A percentile compares a stretch with the other conserved stretches of the same genome.
phyloP scores from a whole-genome alignment of 352 stramenopile species.

The Phytopythium sindhum region DNA sequence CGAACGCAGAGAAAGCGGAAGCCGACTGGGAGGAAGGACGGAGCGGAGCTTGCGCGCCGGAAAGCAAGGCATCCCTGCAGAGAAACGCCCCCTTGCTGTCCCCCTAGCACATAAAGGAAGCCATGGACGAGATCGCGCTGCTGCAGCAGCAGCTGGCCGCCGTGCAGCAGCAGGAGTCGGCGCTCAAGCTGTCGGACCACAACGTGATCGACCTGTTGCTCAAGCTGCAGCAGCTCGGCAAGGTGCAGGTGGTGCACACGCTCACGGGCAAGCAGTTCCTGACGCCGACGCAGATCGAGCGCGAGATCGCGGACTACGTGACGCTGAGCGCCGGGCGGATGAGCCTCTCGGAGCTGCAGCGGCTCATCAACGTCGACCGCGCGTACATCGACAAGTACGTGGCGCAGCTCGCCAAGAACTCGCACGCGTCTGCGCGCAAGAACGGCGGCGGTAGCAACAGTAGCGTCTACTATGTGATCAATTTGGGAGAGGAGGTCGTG shows the following conservation, averaged over 20 bases:
- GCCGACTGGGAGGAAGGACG: neutral
- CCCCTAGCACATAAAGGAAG: neutral
- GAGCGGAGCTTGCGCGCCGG: too few species aligned
- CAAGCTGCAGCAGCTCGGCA: conserved; percentile 71
- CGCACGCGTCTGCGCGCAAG: conserved; percentile 5
- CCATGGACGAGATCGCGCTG: conserved; percentile 82
- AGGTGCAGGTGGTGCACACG: conserved; percentile 79
- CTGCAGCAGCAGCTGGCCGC: conserved; percentile 76
- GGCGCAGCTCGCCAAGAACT: conserved; percentile 34
- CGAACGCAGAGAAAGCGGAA: neutral
- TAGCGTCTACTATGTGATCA: conserved; percentile 53
- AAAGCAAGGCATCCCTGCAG: too few species aligned
- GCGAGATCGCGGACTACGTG: conserved; percentile 74
- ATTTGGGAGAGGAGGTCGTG: conserved; percentile 74
- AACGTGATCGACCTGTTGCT: conserved; percentile 78
- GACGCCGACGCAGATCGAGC: conserved; percentile 65
- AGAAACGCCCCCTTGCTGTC: neutral
- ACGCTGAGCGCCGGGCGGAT: conserved; percentile 59
- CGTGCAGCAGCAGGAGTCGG: conserved; percentile 74
- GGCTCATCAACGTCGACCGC: conserved; percentile 69
- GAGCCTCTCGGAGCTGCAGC: conserved; percentile 63
- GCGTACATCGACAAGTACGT: conserved; percentile 64
- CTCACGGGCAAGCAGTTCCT: conserved; percentile 79
- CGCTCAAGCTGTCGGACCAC: conserved; percentile 79
- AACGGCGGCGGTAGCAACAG: conserved; percentile 19